Base-by-base conservation (phyloP, 1,284 basidiomycete genomes). In the Fomitiporia mediterranea region DNA sequence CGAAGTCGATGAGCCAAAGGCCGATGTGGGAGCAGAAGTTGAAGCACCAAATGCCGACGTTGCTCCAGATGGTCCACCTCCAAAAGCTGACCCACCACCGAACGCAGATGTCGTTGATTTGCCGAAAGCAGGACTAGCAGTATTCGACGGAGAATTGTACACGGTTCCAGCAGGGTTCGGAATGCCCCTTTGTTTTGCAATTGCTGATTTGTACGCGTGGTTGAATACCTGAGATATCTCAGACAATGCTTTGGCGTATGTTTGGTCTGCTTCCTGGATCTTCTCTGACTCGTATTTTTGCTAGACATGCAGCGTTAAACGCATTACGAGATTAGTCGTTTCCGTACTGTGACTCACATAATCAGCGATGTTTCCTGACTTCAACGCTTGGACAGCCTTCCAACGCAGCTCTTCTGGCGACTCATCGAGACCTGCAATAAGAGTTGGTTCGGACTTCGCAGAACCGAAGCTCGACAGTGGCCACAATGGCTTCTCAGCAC, bases 401-500 rank as follows among this genome's bases (percentile, higher is more conserved):
- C 84, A 73, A 44, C 89, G 79, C 50, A 97, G 70, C 69, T 98
- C 94, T 64, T 97, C 94, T 0, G 79, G 81, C 0, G 84, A 89
- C 60, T 88, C 75, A 64, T 97, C 94, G 30, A 88, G 72, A 1
- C 82, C 84, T 3, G 70, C 61, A 15, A 97, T 70, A 4, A 96
- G 64, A 47, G 79, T 83, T 0, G 84, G 84, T 63, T 94, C 90
- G 53, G 80, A 68, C 66, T 94, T 94, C 0, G 84, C 82, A 21
- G 89, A 82, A 0, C 80, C 93, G 67, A 89, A 97, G 0, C 81
- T 86, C 0, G 91, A 86, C 0, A 95, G 72, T n/a, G 86, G 84
- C 87, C 90, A 98, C 5, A 80, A 55, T 0, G 94, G 94, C 63
- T 83, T 84, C 19, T 92, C 89, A 3, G 69, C 70, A 15, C 69